Percentiles rank a stretch among this genome's conserved stretches.
These are phyloP conservation scores for Myxozyma kluyveri DNA, from an alignment of 805 yeast genomes.

Conservation along the genomic window DNA sequence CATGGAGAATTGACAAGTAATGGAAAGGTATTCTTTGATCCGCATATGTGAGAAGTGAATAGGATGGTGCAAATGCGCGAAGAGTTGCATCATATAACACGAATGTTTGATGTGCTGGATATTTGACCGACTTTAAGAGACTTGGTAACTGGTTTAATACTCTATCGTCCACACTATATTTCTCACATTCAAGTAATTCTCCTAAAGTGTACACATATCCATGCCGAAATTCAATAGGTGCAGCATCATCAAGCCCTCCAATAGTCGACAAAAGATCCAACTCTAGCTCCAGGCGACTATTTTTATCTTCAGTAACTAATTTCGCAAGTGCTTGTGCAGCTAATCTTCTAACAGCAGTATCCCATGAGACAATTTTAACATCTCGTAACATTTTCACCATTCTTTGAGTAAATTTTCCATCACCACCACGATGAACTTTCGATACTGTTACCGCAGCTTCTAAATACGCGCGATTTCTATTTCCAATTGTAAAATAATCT, in stretches of 20 bases:
- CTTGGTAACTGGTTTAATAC: not conserved
- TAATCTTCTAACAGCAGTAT: slow-evolving; percentile 45
- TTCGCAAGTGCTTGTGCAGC: slow-evolving; percentile 43
- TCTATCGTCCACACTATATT: not conserved
- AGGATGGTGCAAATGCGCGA: slow-evolving; percentile 12
- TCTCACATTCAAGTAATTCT: slow-evolving; percentile 17
- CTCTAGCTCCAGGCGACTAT: slow-evolving; percentile 5
- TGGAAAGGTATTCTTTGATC: slow-evolving; percentile 37
- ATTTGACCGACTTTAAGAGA: slow-evolving; percentile 6
- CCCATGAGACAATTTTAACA: slow-evolving; percentile 41
- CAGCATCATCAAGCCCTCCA: slow-evolving; percentile 12
- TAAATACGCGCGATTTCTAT: slow-evolving; percentile 43
- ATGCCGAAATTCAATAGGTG: slow-evolving; percentile 27
- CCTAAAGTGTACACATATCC: slow-evolving; percentile 33
- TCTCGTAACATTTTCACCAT: slow-evolving; percentile 38
- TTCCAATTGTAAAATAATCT: slow-evolving; percentile 51
- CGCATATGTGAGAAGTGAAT: not conserved
- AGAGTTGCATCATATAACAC: slow-evolving; percentile 19
- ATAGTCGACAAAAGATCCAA: not conserved
- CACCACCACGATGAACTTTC: slow-evolving; percentile 20
- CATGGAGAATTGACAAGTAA: slow-evolving; percentile 33
- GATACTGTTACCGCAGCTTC: slow-evolving; percentile 38
- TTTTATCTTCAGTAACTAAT: not conserved
- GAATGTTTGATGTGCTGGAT: slow-evolving; percentile 13
- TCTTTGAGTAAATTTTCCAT: not conserved